Evolutionary conservation across 2,329 filamentous ascomycete species (phyloP).

Genomic region (Seiridium unicorne): DNA sequence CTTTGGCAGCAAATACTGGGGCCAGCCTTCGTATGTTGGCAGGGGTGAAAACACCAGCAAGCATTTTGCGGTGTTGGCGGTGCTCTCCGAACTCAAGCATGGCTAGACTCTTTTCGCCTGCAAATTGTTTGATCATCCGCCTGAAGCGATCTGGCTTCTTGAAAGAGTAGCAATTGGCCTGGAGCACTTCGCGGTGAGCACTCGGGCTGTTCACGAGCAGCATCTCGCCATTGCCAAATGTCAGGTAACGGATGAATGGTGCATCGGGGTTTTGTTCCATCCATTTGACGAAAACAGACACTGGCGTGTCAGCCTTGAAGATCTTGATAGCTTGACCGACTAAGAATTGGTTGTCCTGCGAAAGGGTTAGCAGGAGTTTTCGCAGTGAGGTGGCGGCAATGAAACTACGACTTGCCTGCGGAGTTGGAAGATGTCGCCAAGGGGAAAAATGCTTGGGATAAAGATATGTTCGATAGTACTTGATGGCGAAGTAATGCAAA

Average conservation of each 20-base stretch:
- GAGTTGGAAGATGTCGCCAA: constrained; percentile 14
- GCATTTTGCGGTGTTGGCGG: constrained; percentile 28
- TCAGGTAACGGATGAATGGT: constrained; percentile 24
- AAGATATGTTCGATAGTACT: constrained; percentile 13
- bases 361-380: no score
- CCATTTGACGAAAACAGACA: constrained; percentile 19
- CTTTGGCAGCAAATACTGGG: constrained; percentile 32
- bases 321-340: constrained; percentile 17
- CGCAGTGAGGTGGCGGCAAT: no score
- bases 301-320: constrained; percentile 12
- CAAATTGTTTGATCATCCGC: constrained; percentile 18
- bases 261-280: constrained; percentile 19
- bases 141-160: constrained; percentile 11
- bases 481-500: not conserved
- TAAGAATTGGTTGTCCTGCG: constrained; percentile 17
- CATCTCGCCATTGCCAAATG: constrained; percentile 22
- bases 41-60: constrained; percentile 29
- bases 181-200: constrained; percentile 23
- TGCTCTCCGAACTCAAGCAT: constrained; percentile 35
- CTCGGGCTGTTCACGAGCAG: constrained; percentile 21
- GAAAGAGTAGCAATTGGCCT: constrained; percentile 20
- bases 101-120: constrained; percentile 26
- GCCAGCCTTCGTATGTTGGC: constrained; percentile 31
- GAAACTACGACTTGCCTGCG: constrained; percentile 9
- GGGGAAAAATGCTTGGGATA: constrained; percentile 16